Percentiles rank a stretch among this genome's conserved stretches.
Conservation (phyloP, 352 stramenopile species). For the Blastocystis hominis region DNA sequence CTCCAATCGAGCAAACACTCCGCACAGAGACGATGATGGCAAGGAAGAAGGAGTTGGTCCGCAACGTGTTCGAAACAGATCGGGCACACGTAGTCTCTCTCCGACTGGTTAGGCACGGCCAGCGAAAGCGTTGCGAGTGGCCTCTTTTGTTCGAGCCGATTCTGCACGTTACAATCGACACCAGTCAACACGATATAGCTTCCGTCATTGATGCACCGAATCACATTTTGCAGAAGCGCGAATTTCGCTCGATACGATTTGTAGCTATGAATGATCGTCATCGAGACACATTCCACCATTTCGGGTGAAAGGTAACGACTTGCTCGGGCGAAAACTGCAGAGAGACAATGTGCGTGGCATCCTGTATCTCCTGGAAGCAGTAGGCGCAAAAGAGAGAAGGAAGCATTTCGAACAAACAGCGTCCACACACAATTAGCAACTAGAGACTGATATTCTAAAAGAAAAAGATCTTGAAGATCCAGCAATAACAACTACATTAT, state of each 20-base stretch:
- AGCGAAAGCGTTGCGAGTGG: background rate
- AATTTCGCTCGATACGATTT: background rate
- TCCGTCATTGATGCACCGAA: background rate
- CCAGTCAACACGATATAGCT: background rate
- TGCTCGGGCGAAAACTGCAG: background rate
- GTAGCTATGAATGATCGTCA: background rate
- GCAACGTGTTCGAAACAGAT: conserved; percentile 30
- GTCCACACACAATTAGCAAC: background rate
- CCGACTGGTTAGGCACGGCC: conserved; percentile 6
- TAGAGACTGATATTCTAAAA: background rate
- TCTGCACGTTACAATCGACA: background rate
- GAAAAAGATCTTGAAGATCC: background rate
- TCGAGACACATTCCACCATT: background rate
- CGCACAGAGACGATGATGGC: background rate
- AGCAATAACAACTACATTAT: background rate
- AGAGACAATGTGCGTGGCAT: background rate
- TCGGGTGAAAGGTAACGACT: background rate
- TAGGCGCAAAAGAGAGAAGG: conserved; percentile 11
- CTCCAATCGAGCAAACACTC: conserved; percentile 44
- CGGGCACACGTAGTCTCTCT: conserved; percentile 17
- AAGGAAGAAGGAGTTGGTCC: conserved; percentile 9
- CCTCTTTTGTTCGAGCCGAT: background rate
- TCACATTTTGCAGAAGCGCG: background rate
- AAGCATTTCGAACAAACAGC: background rate
- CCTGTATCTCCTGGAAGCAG: background rate